These are phyloP conservation scores for Trypanosoma lewisi DNA, from an alignment of 208 protist genomes.

Conservation along the genomic window DNA sequence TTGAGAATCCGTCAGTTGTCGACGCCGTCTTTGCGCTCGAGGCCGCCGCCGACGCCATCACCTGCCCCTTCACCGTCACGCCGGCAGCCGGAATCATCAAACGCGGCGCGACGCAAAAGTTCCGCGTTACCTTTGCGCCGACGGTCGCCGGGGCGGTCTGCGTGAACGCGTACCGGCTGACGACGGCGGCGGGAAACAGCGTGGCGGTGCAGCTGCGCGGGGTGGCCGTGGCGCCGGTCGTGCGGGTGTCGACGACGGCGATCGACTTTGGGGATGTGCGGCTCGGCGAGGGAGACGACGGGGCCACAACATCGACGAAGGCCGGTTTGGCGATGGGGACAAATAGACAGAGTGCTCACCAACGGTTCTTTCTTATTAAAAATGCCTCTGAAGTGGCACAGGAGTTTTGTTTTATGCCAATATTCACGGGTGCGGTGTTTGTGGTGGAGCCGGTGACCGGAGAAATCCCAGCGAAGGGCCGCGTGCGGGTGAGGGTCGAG, in stretches of 20 bases:
- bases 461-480: conserved; percentile 46
- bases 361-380: conserved; percentile 27
- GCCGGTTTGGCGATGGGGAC: conserved; percentile 25
- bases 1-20: conserved; percentile 83
- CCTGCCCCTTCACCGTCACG: conserved; percentile 48
- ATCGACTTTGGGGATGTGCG: conserved; percentile 86
- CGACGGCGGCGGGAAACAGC: conserved; percentile 60
- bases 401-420: conserved; percentile 42
- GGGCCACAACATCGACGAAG: conserved; percentile 3
- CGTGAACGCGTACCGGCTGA: conserved; percentile 43
- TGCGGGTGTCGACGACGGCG: conserved; percentile 43
- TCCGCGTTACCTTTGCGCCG: conserved; percentile 56
- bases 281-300: conserved; percentile 37
- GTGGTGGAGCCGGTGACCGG: conserved; percentile 43
- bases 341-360: not conserved
- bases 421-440: conserved; percentile 67
- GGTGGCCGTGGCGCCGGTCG: conserved; percentile 38
- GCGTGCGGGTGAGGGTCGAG: conserved; percentile 46
- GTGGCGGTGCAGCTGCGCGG: conserved; percentile 54
- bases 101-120: conserved; percentile 36
- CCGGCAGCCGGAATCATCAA: conserved; percentile 40
- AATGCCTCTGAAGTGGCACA: conserved; percentile 47
- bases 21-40: conserved; percentile 48
- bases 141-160: conserved; percentile 32
- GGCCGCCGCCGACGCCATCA: conserved; percentile 31